A percentile compares a stretch with the other conserved stretches of the same genome.
Conservation (phyloP, 164 flowering plant genomes). For the Piper longum region DNA sequence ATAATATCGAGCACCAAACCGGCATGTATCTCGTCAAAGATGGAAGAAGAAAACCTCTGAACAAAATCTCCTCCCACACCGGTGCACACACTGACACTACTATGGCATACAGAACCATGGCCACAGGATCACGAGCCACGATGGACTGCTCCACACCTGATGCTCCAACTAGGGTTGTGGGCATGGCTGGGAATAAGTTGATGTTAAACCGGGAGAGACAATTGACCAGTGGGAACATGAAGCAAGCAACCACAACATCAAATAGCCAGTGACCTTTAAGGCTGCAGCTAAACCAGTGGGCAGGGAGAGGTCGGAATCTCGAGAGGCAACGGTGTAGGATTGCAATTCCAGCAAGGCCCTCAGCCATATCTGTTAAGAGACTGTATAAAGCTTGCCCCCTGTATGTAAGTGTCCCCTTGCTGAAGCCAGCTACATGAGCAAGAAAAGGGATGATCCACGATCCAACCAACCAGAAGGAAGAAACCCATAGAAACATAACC, state of each 20-base stretch:
- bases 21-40: slow-evolving; percentile 95
- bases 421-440: slow-evolving; percentile 70
- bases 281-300: slow-evolving; percentile 79
- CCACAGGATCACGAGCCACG: slow-evolving; percentile 84
- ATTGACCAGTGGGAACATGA: slow-evolving; percentile 92
- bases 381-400: slow-evolving; percentile 94
- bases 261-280: slow-evolving; percentile 66
- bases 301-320: slow-evolving; percentile 64
- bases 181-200: slow-evolving; percentile 50
- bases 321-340: slow-evolving; percentile 79
- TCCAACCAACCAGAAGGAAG: slow-evolving; percentile 92
- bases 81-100: slow-evolving; percentile 94
- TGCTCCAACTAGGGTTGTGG: slow-evolving; percentile 53
- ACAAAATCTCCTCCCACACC: slow-evolving; percentile 91
- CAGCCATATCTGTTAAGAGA: slow-evolving; percentile 80
- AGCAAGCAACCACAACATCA: slow-evolving; percentile 81
- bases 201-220: slow-evolving; percentile 81
- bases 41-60: slow-evolving; percentile 90
- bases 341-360: slow-evolving; percentile 85
- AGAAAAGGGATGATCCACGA: slow-evolving; percentile 89
- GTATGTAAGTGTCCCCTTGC: slow-evolving; percentile 61
- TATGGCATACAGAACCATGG: slow-evolving; percentile 76
- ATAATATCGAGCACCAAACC: slow-evolving; percentile 72
- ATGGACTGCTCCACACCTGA: slow-evolving; percentile 94
- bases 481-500: slow-evolving; percentile 94